phyloP scores from a whole-genome alignment of 225 moss, liverwort and hornwort genomes.

The Asterella californica region DNA sequence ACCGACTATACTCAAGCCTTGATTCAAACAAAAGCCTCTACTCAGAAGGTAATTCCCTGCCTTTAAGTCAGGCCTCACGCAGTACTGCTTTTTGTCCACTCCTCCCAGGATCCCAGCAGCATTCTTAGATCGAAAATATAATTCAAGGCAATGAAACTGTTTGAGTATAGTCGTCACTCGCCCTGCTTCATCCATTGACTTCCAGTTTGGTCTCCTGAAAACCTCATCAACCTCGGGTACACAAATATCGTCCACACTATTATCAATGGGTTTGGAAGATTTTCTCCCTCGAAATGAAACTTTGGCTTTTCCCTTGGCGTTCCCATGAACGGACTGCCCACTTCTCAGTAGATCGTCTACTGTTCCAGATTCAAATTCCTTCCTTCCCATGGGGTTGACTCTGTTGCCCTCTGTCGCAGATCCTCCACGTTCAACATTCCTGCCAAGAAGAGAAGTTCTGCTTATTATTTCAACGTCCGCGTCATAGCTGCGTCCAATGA shows the following conservation, averaged over 20 bases:
- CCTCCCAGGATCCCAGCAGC: neutral
- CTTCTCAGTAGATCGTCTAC: neutral
- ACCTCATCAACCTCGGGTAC: slow-evolving; percentile 5
- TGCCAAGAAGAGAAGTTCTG: neutral
- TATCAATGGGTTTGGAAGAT: neutral
- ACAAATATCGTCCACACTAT: neutral
- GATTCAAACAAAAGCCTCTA: neutral
- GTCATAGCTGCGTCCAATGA: neutral
- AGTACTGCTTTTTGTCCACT: neutral
- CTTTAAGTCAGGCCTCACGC: slow-evolving; percentile 1
- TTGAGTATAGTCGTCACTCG: neutral
- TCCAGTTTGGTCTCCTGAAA: neutral
- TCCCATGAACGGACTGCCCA: neutral
- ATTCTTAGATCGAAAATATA: neutral
- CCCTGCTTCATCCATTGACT: neutral
- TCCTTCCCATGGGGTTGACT: neutral
- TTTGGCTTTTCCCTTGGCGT: neutral
- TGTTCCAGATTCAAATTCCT: neutral
- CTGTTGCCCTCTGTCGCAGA: neutral
- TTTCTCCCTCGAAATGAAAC: neutral
- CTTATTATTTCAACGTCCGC: neutral
- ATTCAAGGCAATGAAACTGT: neutral
- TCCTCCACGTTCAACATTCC: neutral
- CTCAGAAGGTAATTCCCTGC: slow-evolving; percentile 1
- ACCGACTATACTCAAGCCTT: neutral